Base-by-base conservation (phyloP, 192 early-diverging fungal species). In the Gamsiella multidivaricata region DNA sequence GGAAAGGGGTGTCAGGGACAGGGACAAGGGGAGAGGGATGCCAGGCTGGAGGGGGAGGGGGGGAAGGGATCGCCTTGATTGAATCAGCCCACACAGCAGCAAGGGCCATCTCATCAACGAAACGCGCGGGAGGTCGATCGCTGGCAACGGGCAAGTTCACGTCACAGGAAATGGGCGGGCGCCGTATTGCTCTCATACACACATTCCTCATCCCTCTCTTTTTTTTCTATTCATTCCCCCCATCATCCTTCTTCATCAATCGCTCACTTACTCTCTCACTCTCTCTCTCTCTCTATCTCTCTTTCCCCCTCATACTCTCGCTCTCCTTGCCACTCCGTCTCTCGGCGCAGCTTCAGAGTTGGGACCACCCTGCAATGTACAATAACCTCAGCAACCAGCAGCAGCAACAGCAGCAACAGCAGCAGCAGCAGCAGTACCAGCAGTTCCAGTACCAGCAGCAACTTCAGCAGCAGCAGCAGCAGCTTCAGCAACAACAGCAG, bases 401-500 rank as follows among this genome's bases (percentile, higher is more conserved):
- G 10, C 17, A 57, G 54, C 20, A 59, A 47, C 69, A 71, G 42
- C n/a, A n/a, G n/a, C 39, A 61, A 17, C 67, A 69, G 57, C 67
- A 69, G 17, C 51, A 64, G 36, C 49, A 53, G 42, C 42, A 65
- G 26, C 37, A 55, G 18, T 37, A 66, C n/a, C 66, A 69, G 22
- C 54, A 58, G 46, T 54, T 50, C 12, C 65, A 68, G 45, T 52
- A 57, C 28, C 66, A 69, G 20, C 66, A 69, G 17, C 66, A 69
- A 25, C 70, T 65, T 5, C 54, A 58, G 0, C 71, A 57, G 0
- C 54, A 64, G 33, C 62, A 71, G 29, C 51, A 54, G 17, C 46
- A 62, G 22, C 70, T 65, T 18, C 55, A 64, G 33, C 62, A 73
- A 18, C 61, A 65, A 31, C 53, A 63, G 15, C 69, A 71, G 53